These are phyloP conservation scores for Rhexocercosporidium sp. DNA, from an alignment of 2,329 filamentous ascomycete species.

Conservation along the genomic window DNA sequence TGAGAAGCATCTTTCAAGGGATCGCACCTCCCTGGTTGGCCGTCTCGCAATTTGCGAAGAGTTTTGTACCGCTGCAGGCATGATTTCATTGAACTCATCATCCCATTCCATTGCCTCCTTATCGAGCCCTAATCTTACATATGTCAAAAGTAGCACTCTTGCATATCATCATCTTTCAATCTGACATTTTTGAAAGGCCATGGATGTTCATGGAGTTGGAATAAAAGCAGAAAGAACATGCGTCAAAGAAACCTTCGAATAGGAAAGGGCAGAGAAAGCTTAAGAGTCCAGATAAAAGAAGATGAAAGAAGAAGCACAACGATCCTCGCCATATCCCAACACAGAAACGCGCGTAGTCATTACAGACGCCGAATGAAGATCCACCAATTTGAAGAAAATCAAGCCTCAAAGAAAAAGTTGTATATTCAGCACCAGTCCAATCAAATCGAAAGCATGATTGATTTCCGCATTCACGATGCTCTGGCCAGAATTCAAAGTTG, in stretches of 20 bases:
- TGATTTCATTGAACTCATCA: neutral
- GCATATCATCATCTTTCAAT: neutral
- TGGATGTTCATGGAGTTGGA: neutral
- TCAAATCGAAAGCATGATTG: too few relatives aligned
- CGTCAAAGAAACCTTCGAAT: neutral
- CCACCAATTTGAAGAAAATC: neutral
- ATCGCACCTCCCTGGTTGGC: too few relatives aligned
- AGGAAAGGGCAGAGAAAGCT: too few relatives aligned
- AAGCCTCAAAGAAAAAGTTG: neutral
- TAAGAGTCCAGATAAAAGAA: too few relatives aligned
- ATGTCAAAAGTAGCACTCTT: neutral
- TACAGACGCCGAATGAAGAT: too few relatives aligned
- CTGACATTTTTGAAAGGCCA: neutral
- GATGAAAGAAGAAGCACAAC: too few relatives aligned
- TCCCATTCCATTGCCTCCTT: neutral
- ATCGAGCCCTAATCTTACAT: neutral
- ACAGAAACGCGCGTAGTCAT: too few relatives aligned
- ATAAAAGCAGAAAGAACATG: neutral
- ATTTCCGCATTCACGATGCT: too few relatives aligned
- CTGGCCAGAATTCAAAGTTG: too few relatives aligned
- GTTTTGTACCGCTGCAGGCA: neutral
- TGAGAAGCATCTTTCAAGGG: neutral
- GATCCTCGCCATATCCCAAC: too few relatives aligned
- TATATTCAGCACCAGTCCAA: too few relatives aligned
- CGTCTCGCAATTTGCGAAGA: too few relatives aligned